These are phyloP conservation scores for Cystobasidium tubakii DNA, from an alignment of 768 basidiomycete genomes.

Conservation along the genomic window DNA sequence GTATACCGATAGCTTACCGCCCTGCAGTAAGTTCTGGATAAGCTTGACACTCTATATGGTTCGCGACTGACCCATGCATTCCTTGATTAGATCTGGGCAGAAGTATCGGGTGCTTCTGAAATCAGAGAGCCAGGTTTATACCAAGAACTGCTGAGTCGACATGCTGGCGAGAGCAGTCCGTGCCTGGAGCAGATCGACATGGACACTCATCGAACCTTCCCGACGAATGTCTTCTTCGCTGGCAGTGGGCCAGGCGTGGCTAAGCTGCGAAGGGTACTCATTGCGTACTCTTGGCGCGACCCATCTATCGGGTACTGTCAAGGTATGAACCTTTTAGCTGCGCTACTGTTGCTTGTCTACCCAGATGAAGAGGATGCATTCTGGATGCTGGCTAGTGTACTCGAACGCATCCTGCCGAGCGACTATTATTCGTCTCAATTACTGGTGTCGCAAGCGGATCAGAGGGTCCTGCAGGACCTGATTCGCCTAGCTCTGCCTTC, in stretches of 20 bases:
- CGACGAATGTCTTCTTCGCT: slow-evolving; percentile 71
- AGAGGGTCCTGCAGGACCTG: slow-evolving; percentile 79
- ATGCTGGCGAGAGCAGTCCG: slow-evolving; percentile 48
- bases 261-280: slow-evolving; percentile 81
- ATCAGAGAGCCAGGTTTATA: slow-evolving; percentile 87
- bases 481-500: slow-evolving; percentile 54
- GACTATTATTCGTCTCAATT: slow-evolving; percentile 91
- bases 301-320: slow-evolving; percentile 89
- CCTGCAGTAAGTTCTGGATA: slow-evolving; percentile 59
- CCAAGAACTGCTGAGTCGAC: slow-evolving; percentile 64
- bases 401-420: slow-evolving; percentile 79
- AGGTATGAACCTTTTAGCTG: slow-evolving; percentile 88
- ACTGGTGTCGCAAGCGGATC: slow-evolving; percentile 87
- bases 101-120: slow-evolving; percentile 88
- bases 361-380: slow-evolving; percentile 96
- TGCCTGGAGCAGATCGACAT: slow-evolving; percentile 79
- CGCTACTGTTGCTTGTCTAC: slow-evolving; percentile 83
- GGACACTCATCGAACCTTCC: slow-evolving; percentile 56
- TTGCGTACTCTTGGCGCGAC: slow-evolving; percentile 87
- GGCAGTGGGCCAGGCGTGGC: slow-evolving; percentile 90
- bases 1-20: slow-evolving; percentile 82
- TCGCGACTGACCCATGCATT: no score
- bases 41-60: no score
- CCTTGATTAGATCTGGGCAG: slow-evolving; percentile 60
- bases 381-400: slow-evolving; percentile 83